Conservation (phyloP, 2,329 filamentous ascomycete genomes). For the Bipolaris gigantea region DNA sequence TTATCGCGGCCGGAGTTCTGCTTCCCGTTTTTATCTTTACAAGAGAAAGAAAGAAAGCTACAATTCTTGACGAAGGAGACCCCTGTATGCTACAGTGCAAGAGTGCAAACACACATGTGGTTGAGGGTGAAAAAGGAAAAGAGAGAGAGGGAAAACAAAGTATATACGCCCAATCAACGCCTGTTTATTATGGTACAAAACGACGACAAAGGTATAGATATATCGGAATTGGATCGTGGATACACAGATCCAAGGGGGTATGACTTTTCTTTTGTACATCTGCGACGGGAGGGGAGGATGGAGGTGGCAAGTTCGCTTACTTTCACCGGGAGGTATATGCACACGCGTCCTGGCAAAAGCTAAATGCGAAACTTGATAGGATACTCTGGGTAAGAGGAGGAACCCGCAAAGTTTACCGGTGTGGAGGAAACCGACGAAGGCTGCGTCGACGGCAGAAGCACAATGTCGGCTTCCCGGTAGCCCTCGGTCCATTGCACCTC, state of each 20-base stretch:
- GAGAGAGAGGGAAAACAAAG: background rate
- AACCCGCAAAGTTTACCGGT: slow-evolving; percentile 20
- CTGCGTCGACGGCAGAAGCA: slow-evolving; percentile 36
- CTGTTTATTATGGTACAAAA: slow-evolving; percentile 7
- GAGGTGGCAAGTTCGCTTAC: background rate
- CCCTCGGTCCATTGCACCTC: slow-evolving; percentile 42
- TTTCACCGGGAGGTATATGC: background rate
- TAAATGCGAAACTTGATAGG: slow-evolving; percentile 1
- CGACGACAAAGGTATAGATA: background rate
- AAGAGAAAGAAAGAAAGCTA: background rate
- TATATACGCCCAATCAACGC: slow-evolving; percentile 6
- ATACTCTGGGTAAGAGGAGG: background rate
- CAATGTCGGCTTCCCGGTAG: slow-evolving; percentile 39
- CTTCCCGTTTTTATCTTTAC: background rate
- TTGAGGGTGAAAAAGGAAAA: no score
- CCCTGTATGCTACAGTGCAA: slow-evolving; percentile 3
- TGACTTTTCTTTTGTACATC: background rate
- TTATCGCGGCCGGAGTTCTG: background rate
- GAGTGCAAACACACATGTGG: background rate
- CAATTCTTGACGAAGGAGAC: background rate
- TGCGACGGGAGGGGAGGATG: slow-evolving; percentile 9
- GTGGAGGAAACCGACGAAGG: slow-evolving; percentile 29
- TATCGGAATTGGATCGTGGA: no score
- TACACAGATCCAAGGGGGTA: no score
- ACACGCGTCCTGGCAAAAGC: background rate